Conservation (phyloP, 345 rosid species). For the Arabis alpina region DNA sequence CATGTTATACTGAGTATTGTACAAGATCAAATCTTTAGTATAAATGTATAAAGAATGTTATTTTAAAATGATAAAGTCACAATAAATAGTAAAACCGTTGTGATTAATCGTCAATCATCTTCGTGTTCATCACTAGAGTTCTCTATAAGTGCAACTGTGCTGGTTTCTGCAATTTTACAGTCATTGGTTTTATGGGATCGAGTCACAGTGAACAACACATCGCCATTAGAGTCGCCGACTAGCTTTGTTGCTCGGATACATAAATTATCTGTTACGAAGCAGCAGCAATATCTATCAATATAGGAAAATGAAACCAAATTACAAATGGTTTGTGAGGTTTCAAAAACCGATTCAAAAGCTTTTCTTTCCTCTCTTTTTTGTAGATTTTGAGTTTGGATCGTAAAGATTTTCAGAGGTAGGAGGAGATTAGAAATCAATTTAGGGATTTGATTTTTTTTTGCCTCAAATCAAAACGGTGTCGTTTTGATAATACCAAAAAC, state of each 20-base stretch:
- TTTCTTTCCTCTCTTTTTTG: too few relatives aligned
- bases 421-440: too few relatives aligned
- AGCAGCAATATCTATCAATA: too few relatives aligned
- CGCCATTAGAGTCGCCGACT: slow-evolving; percentile 80
- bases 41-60: slow-evolving; percentile 31
- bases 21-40: slow-evolving; percentile 27
- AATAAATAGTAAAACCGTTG: background rate
- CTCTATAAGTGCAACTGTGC: slow-evolving; percentile 33
- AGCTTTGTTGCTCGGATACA: slow-evolving; percentile 76
- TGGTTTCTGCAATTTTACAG: slow-evolving; percentile 38
- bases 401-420: too few relatives aligned
- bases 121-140: slow-evolving; percentile 43
- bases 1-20: background rate
- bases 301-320: too few relatives aligned
- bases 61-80: background rate
- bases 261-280: slow-evolving; percentile 70
- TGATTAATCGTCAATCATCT: slow-evolving; percentile 73
- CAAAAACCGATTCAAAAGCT: too few relatives aligned
- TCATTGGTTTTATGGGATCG: slow-evolving; percentile 39
- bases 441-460: too few relatives aligned
- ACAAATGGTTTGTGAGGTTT: too few relatives aligned
- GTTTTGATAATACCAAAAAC: too few relatives aligned
- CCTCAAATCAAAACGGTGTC: too few relatives aligned
- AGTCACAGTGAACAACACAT: slow-evolving; percentile 72
- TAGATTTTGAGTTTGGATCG: too few relatives aligned